Evolutionary conservation across 306 rosid species (phyloP), one percentile per base, ranked within the genome.

Genomic region (Cucurbita moschata): DNA sequence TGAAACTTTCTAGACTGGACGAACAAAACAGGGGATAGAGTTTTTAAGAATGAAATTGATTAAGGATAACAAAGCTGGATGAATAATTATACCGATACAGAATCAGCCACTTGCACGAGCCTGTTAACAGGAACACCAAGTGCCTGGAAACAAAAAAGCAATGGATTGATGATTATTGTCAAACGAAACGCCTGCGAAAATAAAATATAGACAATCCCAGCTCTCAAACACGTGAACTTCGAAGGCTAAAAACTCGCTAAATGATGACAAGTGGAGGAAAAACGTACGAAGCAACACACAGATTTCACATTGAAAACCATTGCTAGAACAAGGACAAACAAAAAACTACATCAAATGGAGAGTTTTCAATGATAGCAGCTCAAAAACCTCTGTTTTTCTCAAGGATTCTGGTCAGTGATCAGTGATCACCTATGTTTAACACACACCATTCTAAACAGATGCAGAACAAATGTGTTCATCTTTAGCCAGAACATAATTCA

Each of bases 91-190:
- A 84, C 79, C 58, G 86, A 93, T 75, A 86, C 96, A 6, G 98
- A 87, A 86, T 94, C 98, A 75, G 98, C 98, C 4, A 95, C 97
- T 77, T 83, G 86, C 71, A 90, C 92, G 62, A 94, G 95, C 85
- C 96, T 87, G 80, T 81, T 71, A 78, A 89, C 91, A 63, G 95
- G 95, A 87, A 94, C 88, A 10, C 96, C 92, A 44, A 94, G 97
- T 74, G 98, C 96, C 98, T 94, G 89, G 52, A 64, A 75, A 82
- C 74, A 63, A 72, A 71, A 73, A 43, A 19, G 11, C 18, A 8
- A 51, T 19, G 11, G 72, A 21, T 16, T 64, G 2, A n/a, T 42
- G 71, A 19, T 64, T 42, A n/a, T 64, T 5, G 51, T 40, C 11
- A 42, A 64, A 40, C 51, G 0, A 40, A 4, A 50, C 10, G 40